Percentiles rank a stretch among this genome's conserved stretches.
Evolutionary conservation across 2,329 filamentous ascomycete genomes (phyloP).

Genomic region (Biscogniauxia sp.): DNA sequence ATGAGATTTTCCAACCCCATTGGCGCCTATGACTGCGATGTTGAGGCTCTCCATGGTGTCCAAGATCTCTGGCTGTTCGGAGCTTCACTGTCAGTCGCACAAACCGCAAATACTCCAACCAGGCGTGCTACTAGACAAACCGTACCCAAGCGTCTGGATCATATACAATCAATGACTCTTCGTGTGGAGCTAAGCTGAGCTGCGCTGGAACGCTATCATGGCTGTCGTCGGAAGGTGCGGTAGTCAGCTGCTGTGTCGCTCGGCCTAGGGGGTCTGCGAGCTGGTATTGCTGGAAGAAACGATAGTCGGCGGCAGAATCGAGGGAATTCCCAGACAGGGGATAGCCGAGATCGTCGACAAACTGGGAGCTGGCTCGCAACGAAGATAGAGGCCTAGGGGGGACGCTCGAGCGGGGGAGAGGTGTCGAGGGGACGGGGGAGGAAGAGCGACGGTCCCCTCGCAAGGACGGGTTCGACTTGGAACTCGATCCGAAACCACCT

Average conservation of each 20-base stretch:
- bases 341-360: constrained; percentile 16
- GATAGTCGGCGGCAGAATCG: constrained; percentile 54
- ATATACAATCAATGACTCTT: constrained; percentile 45
- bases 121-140: constrained; percentile 2
- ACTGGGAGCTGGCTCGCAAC: constrained; percentile 2
- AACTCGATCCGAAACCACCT: not conserved
- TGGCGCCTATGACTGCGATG: constrained; percentile 65
- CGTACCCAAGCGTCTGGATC: constrained; percentile 30
- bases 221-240: constrained; percentile 31
- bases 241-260: constrained; percentile 28
- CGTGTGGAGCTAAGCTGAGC: constrained; percentile 45
- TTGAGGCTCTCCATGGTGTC: constrained; percentile 58
- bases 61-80: constrained; percentile 13
- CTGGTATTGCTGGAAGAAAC: constrained; percentile 51
- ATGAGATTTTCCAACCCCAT: constrained; percentile 66
- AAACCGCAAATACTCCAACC: constrained; percentile 5
- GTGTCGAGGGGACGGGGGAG: constrained; percentile 7
- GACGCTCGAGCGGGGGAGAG: constrained; percentile 9
- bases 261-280: constrained; percentile 32
- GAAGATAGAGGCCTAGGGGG: constrained; percentile 4
- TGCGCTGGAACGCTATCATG: constrained; percentile 39
- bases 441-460: constrained; percentile 5
- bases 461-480: not conserved
- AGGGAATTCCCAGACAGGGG: constrained; percentile 45
- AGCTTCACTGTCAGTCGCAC: constrained; percentile 8